These are phyloP conservation scores for Sisymbrium irio DNA, from an alignment of 345 rosid genomes.

Conservation along the genomic window DNA sequence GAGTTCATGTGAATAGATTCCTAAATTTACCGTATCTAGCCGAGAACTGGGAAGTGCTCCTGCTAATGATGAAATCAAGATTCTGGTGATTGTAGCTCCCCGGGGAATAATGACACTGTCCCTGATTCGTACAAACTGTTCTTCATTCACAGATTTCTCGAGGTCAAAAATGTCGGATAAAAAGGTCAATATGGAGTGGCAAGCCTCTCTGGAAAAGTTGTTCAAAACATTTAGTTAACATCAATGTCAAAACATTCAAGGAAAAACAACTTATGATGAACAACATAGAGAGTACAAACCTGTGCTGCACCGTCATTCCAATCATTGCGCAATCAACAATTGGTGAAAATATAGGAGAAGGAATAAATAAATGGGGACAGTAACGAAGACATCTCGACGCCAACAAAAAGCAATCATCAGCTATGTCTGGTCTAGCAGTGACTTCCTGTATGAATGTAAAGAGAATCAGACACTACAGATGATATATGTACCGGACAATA, in stretches of 20 bases:
- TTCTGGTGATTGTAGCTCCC: slow-evolving; percentile 75
- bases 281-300: slow-evolving; percentile 41
- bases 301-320: slow-evolving; percentile 94
- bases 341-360: slow-evolving; percentile 73
- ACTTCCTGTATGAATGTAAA: slow-evolving; percentile 64
- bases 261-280: not conserved
- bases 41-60: slow-evolving; percentile 99
- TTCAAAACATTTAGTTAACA: slow-evolving; percentile 8
- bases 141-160: slow-evolving; percentile 56
- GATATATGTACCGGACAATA: slow-evolving; percentile 3
- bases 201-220: slow-evolving; percentile 76
- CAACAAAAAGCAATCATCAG: slow-evolving; percentile 93
- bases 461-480: slow-evolving; percentile 8
- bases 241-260: not conserved
- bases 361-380: slow-evolving; percentile 83
- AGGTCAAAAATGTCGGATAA: slow-evolving; percentile 87
- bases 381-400: slow-evolving; percentile 98
- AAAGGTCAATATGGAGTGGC: slow-evolving; percentile 88
- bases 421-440: slow-evolving; percentile 88
- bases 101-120: slow-evolving; percentile 76
- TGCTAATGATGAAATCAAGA: slow-evolving; percentile 78
- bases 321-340: slow-evolving; percentile 76
- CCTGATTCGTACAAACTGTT: slow-evolving; percentile 62
- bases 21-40: slow-evolving; percentile 63
- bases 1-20: not conserved